Evolutionary conservation across 2,329 filamentous ascomycete genomes (phyloP), one percentile per base, ranked within the genome.

Genomic region (Pseudogymnoascus sp.): DNA sequence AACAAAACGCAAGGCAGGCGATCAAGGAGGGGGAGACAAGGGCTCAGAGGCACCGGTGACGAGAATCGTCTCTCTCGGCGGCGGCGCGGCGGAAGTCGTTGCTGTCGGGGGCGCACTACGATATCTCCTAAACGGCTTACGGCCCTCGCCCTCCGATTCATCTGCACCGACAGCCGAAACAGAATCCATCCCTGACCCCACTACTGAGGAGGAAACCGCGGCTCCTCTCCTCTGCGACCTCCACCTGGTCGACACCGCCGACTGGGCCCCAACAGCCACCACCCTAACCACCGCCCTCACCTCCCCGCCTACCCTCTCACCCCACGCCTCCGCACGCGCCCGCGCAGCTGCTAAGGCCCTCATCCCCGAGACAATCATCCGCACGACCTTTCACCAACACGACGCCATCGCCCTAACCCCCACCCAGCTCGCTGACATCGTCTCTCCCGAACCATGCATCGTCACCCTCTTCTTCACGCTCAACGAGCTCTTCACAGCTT

Each of bases 401-500:
- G 81, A 88, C 70, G 76, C 80, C 5, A 76, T 88, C 1, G 67
- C 69, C 3, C 70, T 85, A 5, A 71, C 71, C 7, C 65, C 67
- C 8, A 67, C 69, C 1, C 68, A 73, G 3, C 70, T 85, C 31
- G 61, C 69, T 0, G 42, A 65, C 15, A 44, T 72, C 8, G 60
- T 70, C 17, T 15, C 59, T 3, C 63, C 66, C 0, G 68, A 77
- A 36, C 78, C 82, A 9, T 68, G 81, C 3, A 76, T 97, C 0
- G 79, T 96, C 13, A 96, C 93, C 0, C 77, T 97, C 11, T 85
- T 97, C 76, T 99, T 97, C 79, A 97, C 93, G 0, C 83, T 97
- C 57, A 97, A 97, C 74, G 95, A 99, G 76, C 85, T 99, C 0
- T 97, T 97, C 78, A 88, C 90, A 0, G 80, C 84, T 0, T 91